A percentile compares a stretch with the other conserved stretches of the same genome.
Conservation (phyloP, 768 basidiomycete genomes). For the Suillus lakei region DNA sequence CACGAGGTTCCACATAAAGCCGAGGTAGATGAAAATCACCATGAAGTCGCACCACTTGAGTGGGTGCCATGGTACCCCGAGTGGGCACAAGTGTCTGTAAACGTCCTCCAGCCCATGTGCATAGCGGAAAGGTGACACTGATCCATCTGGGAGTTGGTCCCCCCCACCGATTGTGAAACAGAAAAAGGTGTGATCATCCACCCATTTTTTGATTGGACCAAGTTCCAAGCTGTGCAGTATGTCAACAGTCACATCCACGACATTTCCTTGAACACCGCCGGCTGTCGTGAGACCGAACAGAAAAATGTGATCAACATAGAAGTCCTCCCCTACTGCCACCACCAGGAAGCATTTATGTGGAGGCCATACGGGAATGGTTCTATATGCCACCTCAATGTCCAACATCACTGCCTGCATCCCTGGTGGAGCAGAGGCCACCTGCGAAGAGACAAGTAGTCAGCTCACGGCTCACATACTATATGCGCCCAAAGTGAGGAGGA, state of each 20-base stretch:
- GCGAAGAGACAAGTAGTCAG: too few relatives aligned
- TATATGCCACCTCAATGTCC: conserved; percentile 41
- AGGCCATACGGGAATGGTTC: conserved; percentile 37
- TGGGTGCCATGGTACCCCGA: too few relatives aligned
- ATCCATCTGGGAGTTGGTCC: fast-evolving
- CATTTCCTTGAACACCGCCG: conserved; percentile 37
- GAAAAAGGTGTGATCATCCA: neutral
- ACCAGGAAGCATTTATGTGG: conserved; percentile 41
- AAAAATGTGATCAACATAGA: conserved; percentile 38
- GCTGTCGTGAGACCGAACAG: conserved; percentile 36
- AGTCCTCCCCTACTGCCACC: conserved; percentile 25
- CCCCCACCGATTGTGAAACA: too few relatives aligned
- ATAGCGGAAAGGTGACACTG: too few relatives aligned
- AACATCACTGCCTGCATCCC: conserved; percentile 36
- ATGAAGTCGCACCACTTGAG: too few relatives aligned
- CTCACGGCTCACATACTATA: too few relatives aligned
- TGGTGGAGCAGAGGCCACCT: conserved; percentile 35
- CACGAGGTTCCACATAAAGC: too few relatives aligned
- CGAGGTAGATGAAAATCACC: too few relatives aligned
- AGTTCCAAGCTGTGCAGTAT: neutral
- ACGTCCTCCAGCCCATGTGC: too few relatives aligned
- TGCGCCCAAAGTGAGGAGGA: too few relatives aligned
- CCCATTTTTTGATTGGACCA: neutral
- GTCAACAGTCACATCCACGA: conserved; percentile 31
- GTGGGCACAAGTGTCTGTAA: fast-evolving